Evolutionary conservation across 139 green algal genomes (phyloP), one percentile per base, ranked within the genome.

Genomic region (Mychonastes homosphaera): DNA sequence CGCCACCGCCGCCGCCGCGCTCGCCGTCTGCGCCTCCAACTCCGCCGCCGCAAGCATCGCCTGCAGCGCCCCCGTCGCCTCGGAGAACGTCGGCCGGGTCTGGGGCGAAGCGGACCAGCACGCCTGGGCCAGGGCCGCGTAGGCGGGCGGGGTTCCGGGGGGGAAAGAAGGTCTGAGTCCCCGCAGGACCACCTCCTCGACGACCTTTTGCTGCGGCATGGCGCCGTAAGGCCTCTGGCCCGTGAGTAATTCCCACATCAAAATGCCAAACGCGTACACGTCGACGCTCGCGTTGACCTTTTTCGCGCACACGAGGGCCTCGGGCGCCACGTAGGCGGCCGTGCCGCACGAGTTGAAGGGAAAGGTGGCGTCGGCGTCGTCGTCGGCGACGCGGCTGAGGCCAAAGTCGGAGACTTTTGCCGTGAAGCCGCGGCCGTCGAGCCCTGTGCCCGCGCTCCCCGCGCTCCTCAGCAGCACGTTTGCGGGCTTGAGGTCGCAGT

Each of bases 391-490:
- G 1, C 74, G 63, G 47, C 19, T 62, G 32, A 90, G 70, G 2
- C 84, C 84, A 73, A 92, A 92, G 67, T 91, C 84, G 7, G 63
- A 74, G 24, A 86, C 67, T 77, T 95, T 95, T 52, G 68, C 76
- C 2, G 72, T 77, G 62, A 83, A 87, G 41, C 81, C 81, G 18
- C 81, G 64, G 0, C 71, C 46, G 53, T 86, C 79, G 12, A 63
- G 62, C 32, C 63, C 72, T 30, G 41, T 64, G 43, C n/a, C n/a
- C n/a, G n/a, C n/a, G n/a, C n/a, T n/a, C n/a, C n/a, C n/a, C n/a
- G n/a, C n/a, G n/a, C 58, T 71, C 45, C 76, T 79, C 6, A 88
- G 71, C 71, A 88, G 60, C 62, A 88, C 74, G 53, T 87, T 87
- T 1, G 62, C 58, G 0, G 73, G 68, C 69, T 89, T 89, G 12